Base-by-base conservation (phyloP, 345 rosid genomes). In the Brassica napus region DNA sequence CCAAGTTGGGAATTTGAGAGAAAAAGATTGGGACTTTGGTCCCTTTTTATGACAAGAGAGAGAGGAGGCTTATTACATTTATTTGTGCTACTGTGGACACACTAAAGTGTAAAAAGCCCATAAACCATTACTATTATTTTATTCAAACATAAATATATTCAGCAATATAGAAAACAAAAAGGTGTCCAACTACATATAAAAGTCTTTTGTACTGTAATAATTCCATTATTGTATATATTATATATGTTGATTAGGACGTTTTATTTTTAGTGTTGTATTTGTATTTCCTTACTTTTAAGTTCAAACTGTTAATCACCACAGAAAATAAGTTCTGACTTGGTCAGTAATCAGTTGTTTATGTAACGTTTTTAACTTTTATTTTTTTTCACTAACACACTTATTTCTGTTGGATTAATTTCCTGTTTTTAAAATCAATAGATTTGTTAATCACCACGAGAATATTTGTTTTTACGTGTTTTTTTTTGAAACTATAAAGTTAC, bases 21-120 rank as follows among this genome's bases (percentile, higher is more conserved):
- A 65, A 72, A 76, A 79, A 5, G 66, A 68, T 74, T 74, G 75
- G 72, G 28, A 75, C 83, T 80, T 71, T 18, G 78, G 78, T 72
- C 80, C 63, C 72, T 57, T 75, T 75, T 70, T 64, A 74, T 75
- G 80, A 80, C 24, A 23, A 23, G 5, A 63, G 69, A 74, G 79
- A 68, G 68, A 74, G 75, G 59, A 62, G 37, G 57, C 42, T 68
- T 28, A 0, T 47, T 67, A 34, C 57, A 72, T n/a, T 57, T 72
- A 28, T 72, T 66, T 65, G 72, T 39, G 65, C 9, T 23, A 54
- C 59, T 54, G 59, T 54, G 59, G 59, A 54, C 59, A 54, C 23
- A 54, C 59, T 54, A 5, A 0, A 54, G 59, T 18, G 66, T 54
- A 54, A 54, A 15, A 47, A 52, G 57, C 21, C 57, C 57, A 52